A percentile compares a stretch with the other conserved stretches of the same genome.
phyloP scores from a whole-genome alignment of 1,139 yeast genomes.

The Geotrichum macrosporum region DNA sequence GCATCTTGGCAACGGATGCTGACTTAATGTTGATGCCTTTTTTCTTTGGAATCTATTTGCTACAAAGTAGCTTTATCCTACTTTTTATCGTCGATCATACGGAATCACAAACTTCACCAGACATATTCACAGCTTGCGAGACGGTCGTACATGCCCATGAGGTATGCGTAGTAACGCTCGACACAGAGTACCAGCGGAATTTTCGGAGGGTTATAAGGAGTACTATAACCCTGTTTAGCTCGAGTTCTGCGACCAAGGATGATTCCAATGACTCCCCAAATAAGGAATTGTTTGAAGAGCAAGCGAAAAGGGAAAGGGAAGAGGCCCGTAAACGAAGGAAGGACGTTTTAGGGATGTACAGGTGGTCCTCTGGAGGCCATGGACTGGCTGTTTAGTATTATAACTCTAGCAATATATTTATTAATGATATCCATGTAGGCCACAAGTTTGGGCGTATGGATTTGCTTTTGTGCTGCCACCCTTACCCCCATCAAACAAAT shows the following conservation, averaged over 20 bases:
- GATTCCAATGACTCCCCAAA: conserved; percentile 20
- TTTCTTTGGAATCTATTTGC: conserved; percentile 33
- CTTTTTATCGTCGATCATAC: conserved; percentile 32
- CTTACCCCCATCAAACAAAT: too few species aligned
- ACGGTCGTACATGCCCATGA: conserved; percentile 37
- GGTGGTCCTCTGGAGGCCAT: conserved; percentile 35
- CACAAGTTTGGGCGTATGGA: too few species aligned
- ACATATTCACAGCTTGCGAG: conserved; percentile 36
- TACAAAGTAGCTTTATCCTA: conserved; percentile 32
- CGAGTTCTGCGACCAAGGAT: conserved; percentile 17
- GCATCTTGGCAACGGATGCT: conserved; percentile 30
- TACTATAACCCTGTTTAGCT: conserved; percentile 25
- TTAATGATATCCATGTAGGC: too few species aligned
- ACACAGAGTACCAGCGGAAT: conserved; percentile 37
- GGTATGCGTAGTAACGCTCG: conserved; percentile 36
- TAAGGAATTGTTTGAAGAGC: conserved; percentile 34
- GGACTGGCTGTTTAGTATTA: too few species aligned
- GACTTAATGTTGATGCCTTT: conserved; percentile 32
- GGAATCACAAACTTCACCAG: conserved; percentile 33
- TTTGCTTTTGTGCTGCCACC: too few species aligned
- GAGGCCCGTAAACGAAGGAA: conserved; percentile 30
- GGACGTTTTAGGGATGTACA: conserved; percentile 32
- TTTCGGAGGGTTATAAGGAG: conserved; percentile 35
- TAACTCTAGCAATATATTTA: too few species aligned
- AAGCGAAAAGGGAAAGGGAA: conserved; percentile 22